Evolutionary conservation across 352 stramenopile species (phyloP).

Genomic region (Blastocystis hominis): DNA sequence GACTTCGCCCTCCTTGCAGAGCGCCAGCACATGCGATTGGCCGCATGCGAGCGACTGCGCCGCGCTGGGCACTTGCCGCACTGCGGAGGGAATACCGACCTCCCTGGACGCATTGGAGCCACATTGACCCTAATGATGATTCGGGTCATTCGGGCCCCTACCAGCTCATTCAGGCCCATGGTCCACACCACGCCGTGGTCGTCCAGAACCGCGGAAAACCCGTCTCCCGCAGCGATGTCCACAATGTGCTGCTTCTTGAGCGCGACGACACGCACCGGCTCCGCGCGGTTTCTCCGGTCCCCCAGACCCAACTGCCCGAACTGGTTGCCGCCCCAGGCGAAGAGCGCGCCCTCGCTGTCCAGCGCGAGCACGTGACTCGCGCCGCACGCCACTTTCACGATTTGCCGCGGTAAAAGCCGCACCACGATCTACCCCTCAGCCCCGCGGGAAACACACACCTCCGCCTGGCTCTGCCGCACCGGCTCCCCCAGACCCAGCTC

Average conservation of each 20-base stretch:
- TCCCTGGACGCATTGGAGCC: background rate
- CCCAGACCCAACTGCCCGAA: background rate
- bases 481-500: conserved; percentile 31
- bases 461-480: background rate
- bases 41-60: background rate
- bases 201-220: background rate
- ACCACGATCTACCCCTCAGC: background rate
- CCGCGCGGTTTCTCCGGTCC: background rate
- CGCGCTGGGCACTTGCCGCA: background rate
- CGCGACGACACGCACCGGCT: background rate
- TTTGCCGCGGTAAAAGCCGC: background rate
- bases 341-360: conserved; percentile 27
- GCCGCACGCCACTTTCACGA: conserved; percentile 38
- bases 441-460: background rate
- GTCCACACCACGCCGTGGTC: background rate
- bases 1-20: conserved; percentile 5
- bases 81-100: background rate
- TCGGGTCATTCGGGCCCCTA: background rate
- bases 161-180: background rate
- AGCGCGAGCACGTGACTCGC: background rate
- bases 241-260: background rate
- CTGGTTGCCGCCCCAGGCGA: conserved; percentile 52
- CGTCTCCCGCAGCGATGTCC: background rate
- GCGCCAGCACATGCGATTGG: background rate
- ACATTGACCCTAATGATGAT: background rate